Conservation (phyloP, 202 grass and related monocot species). For the Musa balbisiana region DNA sequence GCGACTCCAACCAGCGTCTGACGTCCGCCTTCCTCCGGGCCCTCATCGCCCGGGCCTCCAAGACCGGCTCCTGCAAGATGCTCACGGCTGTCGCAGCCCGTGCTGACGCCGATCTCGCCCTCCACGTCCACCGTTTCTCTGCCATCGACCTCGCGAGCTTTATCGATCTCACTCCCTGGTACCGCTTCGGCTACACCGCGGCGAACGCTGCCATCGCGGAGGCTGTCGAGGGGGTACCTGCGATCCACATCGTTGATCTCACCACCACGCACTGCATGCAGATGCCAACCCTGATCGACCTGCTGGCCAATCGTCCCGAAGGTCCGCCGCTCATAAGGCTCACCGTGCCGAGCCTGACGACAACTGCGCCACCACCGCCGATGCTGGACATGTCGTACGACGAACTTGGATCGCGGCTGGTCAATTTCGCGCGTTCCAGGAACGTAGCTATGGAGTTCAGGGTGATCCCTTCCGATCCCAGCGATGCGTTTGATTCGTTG, state of each 20-base stretch:
- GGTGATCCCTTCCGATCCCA: constrained; percentile 42
- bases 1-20: constrained; percentile 80
- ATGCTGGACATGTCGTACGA: constrained; percentile 74
- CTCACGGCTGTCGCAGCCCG: constrained; percentile 38
- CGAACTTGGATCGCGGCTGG: constrained; percentile 60
- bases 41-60: constrained; percentile 66
- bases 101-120: constrained; percentile 38
- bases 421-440: constrained; percentile 60
- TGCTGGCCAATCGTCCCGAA: constrained; percentile 59
- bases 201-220: constrained; percentile 80
- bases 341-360: constrained; percentile 38
- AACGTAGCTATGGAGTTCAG: constrained; percentile 82
- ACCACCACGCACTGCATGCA: constrained; percentile 98
- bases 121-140: constrained; percentile 63
- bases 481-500: constrained; percentile 14
- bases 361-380: constrained; percentile 34
- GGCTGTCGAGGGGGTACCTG: constrained; percentile 58
- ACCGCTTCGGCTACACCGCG: constrained; percentile 86
- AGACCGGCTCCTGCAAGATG: constrained; percentile 77
- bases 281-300: constrained; percentile 95
- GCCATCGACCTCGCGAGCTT: constrained; percentile 78
- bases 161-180: constrained; percentile 92
- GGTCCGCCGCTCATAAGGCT: constrained; percentile 64
- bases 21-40: constrained; percentile 81
- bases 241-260: constrained; percentile 78